Percentiles rank a stretch among this genome's conserved stretches.
Evolutionary conservation across 345 rosid genomes (phyloP).

Genomic region (Psidium guajava): DNA sequence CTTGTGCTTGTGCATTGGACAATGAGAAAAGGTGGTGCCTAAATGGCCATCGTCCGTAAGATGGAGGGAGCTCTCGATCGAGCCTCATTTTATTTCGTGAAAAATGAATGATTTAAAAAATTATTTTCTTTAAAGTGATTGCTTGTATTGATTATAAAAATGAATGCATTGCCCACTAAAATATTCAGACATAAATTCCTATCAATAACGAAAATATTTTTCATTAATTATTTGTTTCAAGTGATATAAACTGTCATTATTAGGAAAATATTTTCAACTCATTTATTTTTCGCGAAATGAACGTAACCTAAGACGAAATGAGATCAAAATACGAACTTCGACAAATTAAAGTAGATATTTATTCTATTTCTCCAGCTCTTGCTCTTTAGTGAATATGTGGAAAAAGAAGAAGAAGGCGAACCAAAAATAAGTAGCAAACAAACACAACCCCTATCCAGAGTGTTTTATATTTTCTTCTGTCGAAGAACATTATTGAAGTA

Average conservation of each 20-base stretch:
- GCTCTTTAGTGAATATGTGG: neutral
- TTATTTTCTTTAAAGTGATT: no score
- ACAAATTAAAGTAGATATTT: neutral
- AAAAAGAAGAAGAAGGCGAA: neutral
- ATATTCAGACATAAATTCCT: no score
- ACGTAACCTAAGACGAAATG: neutral
- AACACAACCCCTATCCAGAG: no score
- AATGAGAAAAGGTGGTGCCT: neutral
- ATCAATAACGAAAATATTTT: no score
- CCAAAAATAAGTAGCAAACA: neutral
- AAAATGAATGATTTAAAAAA: no score
- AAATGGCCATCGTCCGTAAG: neutral
- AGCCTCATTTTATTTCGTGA: no score
- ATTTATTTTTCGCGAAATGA: no score
- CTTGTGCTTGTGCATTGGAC: neutral
- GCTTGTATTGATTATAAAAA: no score
- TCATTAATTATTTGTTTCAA: no score
- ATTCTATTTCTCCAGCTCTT: neutral
- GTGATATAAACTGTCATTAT: no score
- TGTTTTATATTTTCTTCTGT: neutral
- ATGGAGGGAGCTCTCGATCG: neutral
- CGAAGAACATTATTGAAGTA: neutral
- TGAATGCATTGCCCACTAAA: no score
- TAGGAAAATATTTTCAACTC: no score
- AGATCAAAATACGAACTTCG: neutral